A percentile compares a stretch with the other conserved stretches of the same genome.
Evolutionary conservation across 2,329 filamentous ascomycete genomes (phyloP).

Genomic region (Colletotrichum orchidophilum): DNA sequence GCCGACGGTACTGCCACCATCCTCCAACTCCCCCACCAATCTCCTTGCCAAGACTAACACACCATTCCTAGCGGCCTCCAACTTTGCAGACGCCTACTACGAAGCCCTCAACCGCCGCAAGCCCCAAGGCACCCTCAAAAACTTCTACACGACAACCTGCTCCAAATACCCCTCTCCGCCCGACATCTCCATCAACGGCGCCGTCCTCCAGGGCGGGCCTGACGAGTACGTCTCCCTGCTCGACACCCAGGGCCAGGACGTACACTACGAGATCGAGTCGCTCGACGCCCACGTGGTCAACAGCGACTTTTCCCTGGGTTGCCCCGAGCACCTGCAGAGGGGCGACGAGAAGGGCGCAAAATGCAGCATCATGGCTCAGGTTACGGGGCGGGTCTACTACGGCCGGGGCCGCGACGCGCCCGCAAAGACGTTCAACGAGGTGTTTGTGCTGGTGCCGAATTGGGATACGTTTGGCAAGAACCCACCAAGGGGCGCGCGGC

Average conservation of each 20-base stretch:
- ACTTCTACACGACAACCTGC: conserved; percentile 76
- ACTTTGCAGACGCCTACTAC: conserved; percentile 81
- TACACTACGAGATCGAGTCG: conserved; percentile 77
- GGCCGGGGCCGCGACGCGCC: conserved; percentile 70
- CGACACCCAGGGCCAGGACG: conserved; percentile 65
- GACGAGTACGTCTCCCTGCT: conserved; percentile 75
- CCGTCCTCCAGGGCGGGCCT: conserved; percentile 65
- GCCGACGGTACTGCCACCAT: conserved; percentile 53
- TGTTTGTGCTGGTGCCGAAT: conserved; percentile 83
- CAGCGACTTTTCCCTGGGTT: conserved; percentile 67
- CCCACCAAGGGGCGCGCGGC: conserved; percentile 61
- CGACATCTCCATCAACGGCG: conserved; percentile 84
- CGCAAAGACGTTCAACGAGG: conserved; percentile 80
- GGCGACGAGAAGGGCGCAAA: conserved; percentile 61
- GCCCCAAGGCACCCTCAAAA: conserved; percentile 66
- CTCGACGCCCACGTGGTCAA: conserved; percentile 84
- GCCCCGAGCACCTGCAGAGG: conserved; percentile 55
- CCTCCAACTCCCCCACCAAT: neutral
- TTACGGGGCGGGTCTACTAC: conserved; percentile 77
- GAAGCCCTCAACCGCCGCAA: conserved; percentile 75
- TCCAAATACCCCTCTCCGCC: conserved; percentile 63
- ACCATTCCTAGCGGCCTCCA: conserved; percentile 67
- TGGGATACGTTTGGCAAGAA: conserved; percentile 66
- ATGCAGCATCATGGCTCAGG: conserved; percentile 77
- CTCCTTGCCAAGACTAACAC: neutral